Evolutionary conservation across 345 rosid genomes (phyloP).

Genomic region (Eucalyptus dawsonii): DNA sequence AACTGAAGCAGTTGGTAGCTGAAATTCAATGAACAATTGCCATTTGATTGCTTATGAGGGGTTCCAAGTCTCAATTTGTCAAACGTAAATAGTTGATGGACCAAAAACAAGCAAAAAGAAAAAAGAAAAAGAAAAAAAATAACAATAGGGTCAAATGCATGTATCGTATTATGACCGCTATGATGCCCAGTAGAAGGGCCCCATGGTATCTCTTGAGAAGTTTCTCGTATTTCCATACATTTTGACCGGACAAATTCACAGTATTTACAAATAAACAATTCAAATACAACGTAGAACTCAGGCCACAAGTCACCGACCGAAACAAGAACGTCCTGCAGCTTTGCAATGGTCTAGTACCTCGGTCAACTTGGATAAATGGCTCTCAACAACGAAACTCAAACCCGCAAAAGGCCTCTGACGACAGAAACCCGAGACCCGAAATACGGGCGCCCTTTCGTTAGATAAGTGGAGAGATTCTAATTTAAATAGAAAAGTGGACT

Average conservation of each 20-base stretch:
- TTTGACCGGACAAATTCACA: neutral
- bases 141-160: neutral
- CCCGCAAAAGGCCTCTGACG: neutral
- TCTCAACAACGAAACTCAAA: neutral
- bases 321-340: neutral
- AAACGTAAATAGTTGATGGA: neutral
- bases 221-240: neutral
- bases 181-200: neutral
- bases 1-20: neutral
- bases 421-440: neutral
- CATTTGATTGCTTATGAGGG: neutral
- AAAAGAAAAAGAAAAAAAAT: rapidly evolving
- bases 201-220: neutral
- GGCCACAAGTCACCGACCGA: neutral
- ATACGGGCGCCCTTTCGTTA: neutral
- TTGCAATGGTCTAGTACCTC: too few species aligned
- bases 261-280: too few species aligned
- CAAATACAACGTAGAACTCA: neutral
- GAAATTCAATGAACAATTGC: neutral
- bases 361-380: neutral
- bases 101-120: neutral
- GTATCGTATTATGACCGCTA: neutral
- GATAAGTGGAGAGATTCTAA: neutral
- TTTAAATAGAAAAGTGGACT: neutral
- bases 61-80: neutral